Base-by-base conservation (phyloP, 2,329 filamentous ascomycete genomes). In the Apiospora aurea region DNA sequence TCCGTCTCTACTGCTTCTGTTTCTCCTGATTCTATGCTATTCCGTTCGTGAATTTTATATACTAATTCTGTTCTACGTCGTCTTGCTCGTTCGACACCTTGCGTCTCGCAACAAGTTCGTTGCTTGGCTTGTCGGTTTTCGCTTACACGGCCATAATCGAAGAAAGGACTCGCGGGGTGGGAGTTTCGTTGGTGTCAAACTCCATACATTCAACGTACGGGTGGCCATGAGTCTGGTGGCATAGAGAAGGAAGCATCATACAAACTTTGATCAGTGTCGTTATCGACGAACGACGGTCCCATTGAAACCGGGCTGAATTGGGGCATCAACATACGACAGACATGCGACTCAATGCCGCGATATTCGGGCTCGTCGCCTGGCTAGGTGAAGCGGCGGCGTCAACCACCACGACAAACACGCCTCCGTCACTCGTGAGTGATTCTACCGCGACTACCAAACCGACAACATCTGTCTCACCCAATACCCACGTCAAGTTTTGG, bases 321-420 rank as follows among this genome's bases (percentile, higher is more conserved):
- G 53, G 57, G 34, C 26, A 41, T n/a, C 18, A n/a, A 14, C 11
- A 64, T 14, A 34, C 51, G 47, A 61, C 46, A 26, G 57, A 46
- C 11, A 72, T 72, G 71, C 67, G 71, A 53, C 14, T 69, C 26
- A 10, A 72, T 72, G 71, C 43, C 53, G 51, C 49, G 51, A 66
- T 43, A 38, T 14, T 49, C 14, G 67, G 71, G 67, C 67, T 69
- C 24, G 53, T 24, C 26, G 67, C 53, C 67, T 72, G 51, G 26
- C 21, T 46, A 46, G 69, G n/a, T 8, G 18, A 1, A 26, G n/a
- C 24, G 21, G 18, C n/a, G 69, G 69, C 51, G 10, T 2, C 18
- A 43, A n/a, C n/a, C n/a, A n/a, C n/a, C n/a, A n/a, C n/a, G n/a
- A n/a, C n/a, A n/a, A n/a, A n/a, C n/a, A n/a, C n/a, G n/a, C n/a